Percentiles rank a stretch among this genome's conserved stretches.
Conservation (phyloP, 768 basidiomycete species). For the Sporobolomyces pararoseus region DNA sequence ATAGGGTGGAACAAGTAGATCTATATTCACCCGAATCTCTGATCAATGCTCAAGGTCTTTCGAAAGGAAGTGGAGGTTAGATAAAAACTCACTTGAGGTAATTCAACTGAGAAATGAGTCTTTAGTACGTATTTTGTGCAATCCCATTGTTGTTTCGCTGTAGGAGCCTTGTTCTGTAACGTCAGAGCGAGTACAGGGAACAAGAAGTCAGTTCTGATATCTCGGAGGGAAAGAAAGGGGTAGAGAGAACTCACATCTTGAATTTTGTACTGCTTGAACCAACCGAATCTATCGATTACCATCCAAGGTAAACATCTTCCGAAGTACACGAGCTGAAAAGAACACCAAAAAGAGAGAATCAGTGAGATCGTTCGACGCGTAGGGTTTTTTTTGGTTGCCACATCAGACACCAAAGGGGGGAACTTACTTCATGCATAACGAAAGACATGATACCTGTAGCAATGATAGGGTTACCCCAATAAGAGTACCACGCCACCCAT, state of each 20-base stretch:
- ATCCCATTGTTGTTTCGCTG: slow-evolving; percentile 80
- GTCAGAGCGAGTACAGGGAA: background rate
- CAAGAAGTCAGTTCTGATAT: background rate
- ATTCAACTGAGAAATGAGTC: slow-evolving; percentile 91
- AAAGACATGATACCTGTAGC: slow-evolving; percentile 94
- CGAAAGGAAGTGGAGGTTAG: background rate
- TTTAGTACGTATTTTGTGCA: slow-evolving; percentile 91
- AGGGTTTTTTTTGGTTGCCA: background rate
- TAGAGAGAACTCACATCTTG: slow-evolving; percentile 53
- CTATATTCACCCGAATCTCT: slow-evolving; percentile 42
- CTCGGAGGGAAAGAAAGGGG: background rate
- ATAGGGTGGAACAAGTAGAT: slow-evolving; percentile 53
- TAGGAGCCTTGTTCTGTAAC: slow-evolving; percentile 62
- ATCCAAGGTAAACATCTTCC: slow-evolving; percentile 93
- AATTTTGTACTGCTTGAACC: slow-evolving; percentile 89
- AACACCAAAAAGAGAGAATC: background rate
- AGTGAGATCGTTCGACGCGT: background rate
- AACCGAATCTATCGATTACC: slow-evolving; percentile 87
- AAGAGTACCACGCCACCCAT: slow-evolving; percentile 82
- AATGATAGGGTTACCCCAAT: slow-evolving; percentile 79
- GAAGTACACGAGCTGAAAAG: slow-evolving; percentile 78
- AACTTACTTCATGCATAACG: slow-evolving; percentile 70
- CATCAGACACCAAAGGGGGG: too few species aligned
- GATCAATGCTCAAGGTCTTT: background rate
- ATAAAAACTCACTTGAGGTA: slow-evolving; percentile 55